Percentiles rank a stretch among this genome's conserved stretches.
These are phyloP conservation scores for Brettanomyces custersianus DNA, from an alignment of 805 yeast species.

Conservation along the genomic window DNA sequence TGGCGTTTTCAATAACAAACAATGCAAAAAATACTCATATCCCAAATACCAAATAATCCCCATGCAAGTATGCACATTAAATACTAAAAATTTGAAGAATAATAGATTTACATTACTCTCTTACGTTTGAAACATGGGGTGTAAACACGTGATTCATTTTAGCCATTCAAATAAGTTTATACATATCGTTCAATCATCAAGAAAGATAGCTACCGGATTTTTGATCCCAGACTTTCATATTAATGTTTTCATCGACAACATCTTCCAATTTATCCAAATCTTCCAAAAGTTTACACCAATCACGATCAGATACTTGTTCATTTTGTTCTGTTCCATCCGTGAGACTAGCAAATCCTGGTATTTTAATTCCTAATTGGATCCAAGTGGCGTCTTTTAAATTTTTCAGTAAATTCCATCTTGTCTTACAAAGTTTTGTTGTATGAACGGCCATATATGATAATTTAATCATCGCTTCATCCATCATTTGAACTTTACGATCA, in stretches of 20 bases:
- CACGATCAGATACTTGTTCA: constrained; percentile 7
- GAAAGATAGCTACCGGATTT: constrained; percentile 11
- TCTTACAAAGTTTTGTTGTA: constrained; percentile 18
- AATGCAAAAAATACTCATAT: too few relatives aligned
- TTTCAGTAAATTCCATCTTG: constrained; percentile 18
- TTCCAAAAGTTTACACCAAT: constrained; percentile 12
- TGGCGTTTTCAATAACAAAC: too few relatives aligned
- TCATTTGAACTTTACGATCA: constrained; percentile 10
- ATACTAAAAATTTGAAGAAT: too few relatives aligned
- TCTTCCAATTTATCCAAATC: constrained; percentile 11
- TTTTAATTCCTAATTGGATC: constrained; percentile 8
- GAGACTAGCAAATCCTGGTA: neutral
- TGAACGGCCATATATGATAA: constrained; percentile 19
- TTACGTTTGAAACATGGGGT: too few relatives aligned
- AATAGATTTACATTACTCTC: too few relatives aligned
- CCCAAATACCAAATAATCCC: too few relatives aligned
- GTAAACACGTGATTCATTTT: too few relatives aligned
- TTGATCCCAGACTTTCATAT: constrained; percentile 16
- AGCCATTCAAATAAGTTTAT: neutral
- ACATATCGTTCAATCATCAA: too few relatives aligned
- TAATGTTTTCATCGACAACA: constrained; percentile 14
- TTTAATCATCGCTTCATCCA: constrained; percentile 11
- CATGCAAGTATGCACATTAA: too few relatives aligned
- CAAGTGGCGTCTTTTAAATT: constrained; percentile 18
- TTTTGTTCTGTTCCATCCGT: constrained; percentile 3